Conservation (phyloP, 257 asterid species). For the Perilla frutescens region DNA sequence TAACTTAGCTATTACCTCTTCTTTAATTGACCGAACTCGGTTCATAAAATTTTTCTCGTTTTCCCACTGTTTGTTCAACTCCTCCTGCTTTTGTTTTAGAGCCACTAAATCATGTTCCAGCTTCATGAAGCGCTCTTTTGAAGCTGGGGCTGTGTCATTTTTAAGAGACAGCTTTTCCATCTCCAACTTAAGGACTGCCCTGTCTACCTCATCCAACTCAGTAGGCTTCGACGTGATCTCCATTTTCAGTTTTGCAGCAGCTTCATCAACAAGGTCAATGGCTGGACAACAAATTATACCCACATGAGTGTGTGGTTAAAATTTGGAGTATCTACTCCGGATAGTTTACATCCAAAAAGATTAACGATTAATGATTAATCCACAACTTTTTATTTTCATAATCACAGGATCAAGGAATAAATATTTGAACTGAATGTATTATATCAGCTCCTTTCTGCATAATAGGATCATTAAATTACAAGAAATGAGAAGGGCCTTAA, state of each 20-base stretch:
- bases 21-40: conserved; percentile 74
- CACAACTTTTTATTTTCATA: neutral
- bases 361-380: neutral
- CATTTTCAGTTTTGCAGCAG: conserved; percentile 97
- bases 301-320: neutral
- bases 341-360: conserved; percentile 16
- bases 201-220: conserved; percentile 80
- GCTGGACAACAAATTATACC: conserved; percentile 52
- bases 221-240: conserved; percentile 95
- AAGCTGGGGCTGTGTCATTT: conserved; percentile 82
- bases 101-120: conserved; percentile 75
- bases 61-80: conserved; percentile 85
- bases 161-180: conserved; percentile 92
- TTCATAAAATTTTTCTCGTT: conserved; percentile 79
- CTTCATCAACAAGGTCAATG: conserved; percentile 96
- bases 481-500: neutral
- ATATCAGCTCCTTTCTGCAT: neutral
- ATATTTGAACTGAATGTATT: neutral
- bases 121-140: conserved; percentile 79
- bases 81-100: conserved; percentile 70
- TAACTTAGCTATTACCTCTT: conserved; percentile 62
- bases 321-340: conserved; percentile 3
- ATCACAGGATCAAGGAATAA: neutral
- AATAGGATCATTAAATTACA: neutral
- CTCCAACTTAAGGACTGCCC: conserved; percentile 85